Evolutionary conservation across 139 green algal genomes (phyloP), one percentile per base, ranked within the genome.

Genomic region (Chlorokybus atmophyticus): DNA sequence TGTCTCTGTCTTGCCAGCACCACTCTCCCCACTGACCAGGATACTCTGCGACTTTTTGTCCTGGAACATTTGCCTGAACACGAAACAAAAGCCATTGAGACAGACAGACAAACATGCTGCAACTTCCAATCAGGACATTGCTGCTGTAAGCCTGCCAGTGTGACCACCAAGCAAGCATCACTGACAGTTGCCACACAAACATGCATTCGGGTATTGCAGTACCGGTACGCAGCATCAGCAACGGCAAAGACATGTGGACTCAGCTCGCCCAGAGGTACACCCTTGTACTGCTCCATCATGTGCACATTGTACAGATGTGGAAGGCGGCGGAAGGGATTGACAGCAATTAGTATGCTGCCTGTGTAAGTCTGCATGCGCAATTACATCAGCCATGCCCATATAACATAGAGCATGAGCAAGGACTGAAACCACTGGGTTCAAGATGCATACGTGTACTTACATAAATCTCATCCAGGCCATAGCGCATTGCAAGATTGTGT

Each of bases 1-100:
- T 29, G 92, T 99, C 78, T 99, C 92, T 25, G 92, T 99, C 71
- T 99, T 99, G 21, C 92, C 92, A n/a, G 92, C 92, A 26, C 92
- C 92, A 21, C 78, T 92, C 77, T 99, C 92, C 3, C 92, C 92
- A 32, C 50, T 71, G 5, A 82, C 63, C 2, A 82, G 64, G 39
- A 82, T 75, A 23, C 51, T 66, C 62, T 82, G 71, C 44, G 56
- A 67, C n/a, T 68, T 57, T 2, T 73, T 71, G 4, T 75, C 62
- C 17, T 74, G 29, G 26, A 49, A 29, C 67, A 75, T 75, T 8
- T 47, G 32, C 52, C 59, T 70, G 62, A 5, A 28, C 7, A 7
- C 7, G 19, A 24, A 53, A 19, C 10, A 10, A 14, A 10, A 44
- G 14, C 10, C 35, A 44, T 10, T 44, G 35, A 14, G 35, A 14